Percentiles rank a stretch among this genome's conserved stretches.
phyloP scores from a whole-genome alignment of 2,329 filamentous ascomycete species.

The Trichoderma breve region DNA sequence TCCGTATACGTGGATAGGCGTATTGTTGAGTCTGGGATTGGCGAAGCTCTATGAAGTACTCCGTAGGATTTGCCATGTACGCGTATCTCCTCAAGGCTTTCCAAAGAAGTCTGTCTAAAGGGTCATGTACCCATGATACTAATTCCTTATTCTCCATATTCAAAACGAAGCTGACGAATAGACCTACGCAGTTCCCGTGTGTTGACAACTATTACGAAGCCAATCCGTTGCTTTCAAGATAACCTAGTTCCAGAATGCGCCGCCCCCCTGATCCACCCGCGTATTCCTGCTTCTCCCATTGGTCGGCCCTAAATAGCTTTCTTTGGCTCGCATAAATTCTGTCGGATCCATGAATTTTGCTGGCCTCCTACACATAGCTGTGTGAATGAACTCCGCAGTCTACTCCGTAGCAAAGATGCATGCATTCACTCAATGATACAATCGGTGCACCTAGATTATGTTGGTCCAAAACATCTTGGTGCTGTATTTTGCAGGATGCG shows the following conservation, averaged over 20 bases:
- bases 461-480: not conserved
- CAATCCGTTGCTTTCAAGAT: not conserved
- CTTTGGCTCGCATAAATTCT: not conserved
- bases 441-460: not conserved
- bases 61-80: not conserved
- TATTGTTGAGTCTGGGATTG: not conserved
- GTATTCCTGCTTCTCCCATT: conserved; percentile 1
- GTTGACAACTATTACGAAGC: not conserved
- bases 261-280: not conserved
- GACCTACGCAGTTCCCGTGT: not conserved
- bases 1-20: not conserved
- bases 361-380: not conserved
- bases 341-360: not conserved
- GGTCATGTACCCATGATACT: not conserved
- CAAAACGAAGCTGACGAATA: not conserved
- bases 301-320: not conserved
- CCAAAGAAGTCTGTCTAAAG: not conserved
- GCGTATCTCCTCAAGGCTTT: not conserved
- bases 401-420: not conserved
- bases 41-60: not conserved
- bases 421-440: not conserved
- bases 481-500: not conserved
- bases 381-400: not conserved
- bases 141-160: not conserved
- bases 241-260: not conserved